A percentile compares a stretch with the other conserved stretches of the same genome.
phyloP scores from a whole-genome alignment of 2,329 filamentous ascomycete species.

The Cladophialophora carrionii region DNA sequence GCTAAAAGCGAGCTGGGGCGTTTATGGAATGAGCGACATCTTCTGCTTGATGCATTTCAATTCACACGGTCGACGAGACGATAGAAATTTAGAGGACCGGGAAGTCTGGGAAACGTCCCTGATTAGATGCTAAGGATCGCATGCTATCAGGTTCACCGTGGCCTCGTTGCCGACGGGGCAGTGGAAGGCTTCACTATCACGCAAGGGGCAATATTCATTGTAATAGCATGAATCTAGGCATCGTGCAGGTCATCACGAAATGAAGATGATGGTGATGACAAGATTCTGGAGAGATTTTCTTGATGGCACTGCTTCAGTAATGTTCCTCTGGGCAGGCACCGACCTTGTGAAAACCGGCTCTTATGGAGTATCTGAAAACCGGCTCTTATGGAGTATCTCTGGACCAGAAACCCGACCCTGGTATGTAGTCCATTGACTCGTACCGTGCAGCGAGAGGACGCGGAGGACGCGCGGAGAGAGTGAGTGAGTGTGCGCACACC shows the following conservation, averaged over 20 bases:
- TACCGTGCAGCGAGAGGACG: no score
- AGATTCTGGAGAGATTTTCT: neutral
- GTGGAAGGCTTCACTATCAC: neutral
- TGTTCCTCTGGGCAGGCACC: no score
- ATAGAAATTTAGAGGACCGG: slow-evolving; percentile 7
- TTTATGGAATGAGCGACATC: slow-evolving; percentile 17
- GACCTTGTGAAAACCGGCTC: no score
- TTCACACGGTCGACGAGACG: neutral
- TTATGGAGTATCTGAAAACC: no score
- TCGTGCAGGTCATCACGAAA: neutral
- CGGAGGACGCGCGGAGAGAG: no score
- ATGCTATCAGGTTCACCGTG: neutral
- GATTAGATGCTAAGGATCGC: neutral
- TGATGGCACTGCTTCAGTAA: no score
- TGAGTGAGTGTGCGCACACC: no score
- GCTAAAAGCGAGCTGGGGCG: slow-evolving; percentile 10
- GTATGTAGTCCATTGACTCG: no score
- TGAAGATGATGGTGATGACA: neutral
- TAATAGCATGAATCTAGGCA: neutral
- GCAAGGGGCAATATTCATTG: neutral
- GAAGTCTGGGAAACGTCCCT: neutral
- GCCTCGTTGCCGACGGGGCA: no score
- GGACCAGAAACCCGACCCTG: no score
- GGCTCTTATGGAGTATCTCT: no score
- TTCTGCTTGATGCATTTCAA: slow-evolving; percentile 1